Evolutionary conservation across 768 basidiomycete species (phyloP).

Genomic region (Mycena amicta): DNA sequence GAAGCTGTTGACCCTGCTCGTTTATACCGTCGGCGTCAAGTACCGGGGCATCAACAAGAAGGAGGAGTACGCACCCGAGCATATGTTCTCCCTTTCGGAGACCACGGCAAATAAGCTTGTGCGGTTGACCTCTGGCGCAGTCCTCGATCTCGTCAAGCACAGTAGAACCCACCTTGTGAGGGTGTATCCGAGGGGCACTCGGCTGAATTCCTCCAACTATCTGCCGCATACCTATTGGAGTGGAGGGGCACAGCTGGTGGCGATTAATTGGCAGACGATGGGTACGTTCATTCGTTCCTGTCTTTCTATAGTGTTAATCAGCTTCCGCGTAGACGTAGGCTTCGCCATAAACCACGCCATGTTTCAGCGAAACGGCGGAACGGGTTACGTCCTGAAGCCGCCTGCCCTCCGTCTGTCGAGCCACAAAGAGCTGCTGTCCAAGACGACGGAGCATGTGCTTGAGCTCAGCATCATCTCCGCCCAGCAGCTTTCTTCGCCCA

Average conservation of each 20-base stretch:
- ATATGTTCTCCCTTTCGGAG: constrained; percentile 94
- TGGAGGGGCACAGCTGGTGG: constrained; percentile 85
- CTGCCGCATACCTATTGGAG: constrained; percentile 90
- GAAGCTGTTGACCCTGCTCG: constrained; percentile 71
- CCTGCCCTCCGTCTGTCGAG: constrained; percentile 61
- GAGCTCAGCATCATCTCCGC: constrained; percentile 79
- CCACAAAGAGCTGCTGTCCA: constrained; percentile 58
- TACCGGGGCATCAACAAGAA: constrained; percentile 89
- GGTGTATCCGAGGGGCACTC: constrained; percentile 82
- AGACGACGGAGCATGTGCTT: constrained; percentile 60
- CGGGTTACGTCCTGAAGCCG: constrained; percentile 91
- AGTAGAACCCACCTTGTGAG: constrained; percentile 80
- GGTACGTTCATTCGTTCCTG: too few species aligned
- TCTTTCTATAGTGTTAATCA: too few species aligned
- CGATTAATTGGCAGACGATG: constrained; percentile 97
- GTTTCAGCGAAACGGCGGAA: constrained; percentile 89
- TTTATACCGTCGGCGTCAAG: constrained; percentile 96
- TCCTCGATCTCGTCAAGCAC: constrained; percentile 82
- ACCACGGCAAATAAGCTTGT: constrained; percentile 74
- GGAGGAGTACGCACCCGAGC: constrained; percentile 80
- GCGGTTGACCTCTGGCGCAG: constrained; percentile 47
- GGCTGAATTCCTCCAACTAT: constrained; percentile 85
- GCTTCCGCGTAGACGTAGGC: too few species aligned
- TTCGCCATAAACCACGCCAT: constrained; percentile 93
- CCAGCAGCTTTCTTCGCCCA: constrained; percentile 82